phyloP scores from a whole-genome alignment of 495 filamentous ascomycete species.

The Podospora pseudocomata region DNA sequence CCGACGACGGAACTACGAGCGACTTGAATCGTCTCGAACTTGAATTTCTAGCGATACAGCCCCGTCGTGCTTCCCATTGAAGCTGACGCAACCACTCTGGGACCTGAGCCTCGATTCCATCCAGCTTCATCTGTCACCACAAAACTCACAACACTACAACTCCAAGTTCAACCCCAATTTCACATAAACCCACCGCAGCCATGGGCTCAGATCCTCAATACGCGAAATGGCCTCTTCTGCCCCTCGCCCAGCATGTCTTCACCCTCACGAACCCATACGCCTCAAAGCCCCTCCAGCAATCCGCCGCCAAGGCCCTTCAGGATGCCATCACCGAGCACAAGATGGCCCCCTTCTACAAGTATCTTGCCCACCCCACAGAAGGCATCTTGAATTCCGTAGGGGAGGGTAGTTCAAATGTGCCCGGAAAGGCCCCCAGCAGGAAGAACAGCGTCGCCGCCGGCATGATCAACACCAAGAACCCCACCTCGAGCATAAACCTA shows the following conservation, averaged over 20 bases:
- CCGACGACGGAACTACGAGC: not conserved
- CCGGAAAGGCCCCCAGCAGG: slow-evolving; percentile 50
- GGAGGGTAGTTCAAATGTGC: slow-evolving; percentile 56
- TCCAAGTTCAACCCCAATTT: not conserved
- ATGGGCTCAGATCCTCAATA: slow-evolving; percentile 99
- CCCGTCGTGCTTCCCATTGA: slow-evolving; percentile 1
- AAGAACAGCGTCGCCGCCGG: slow-evolving; percentile 61
- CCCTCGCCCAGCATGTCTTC: slow-evolving; percentile 95
- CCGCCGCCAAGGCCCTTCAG: slow-evolving; percentile 78
- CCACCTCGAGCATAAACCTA: slow-evolving; percentile 59
- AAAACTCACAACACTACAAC: slow-evolving; percentile 3
- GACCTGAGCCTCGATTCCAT: not conserved
- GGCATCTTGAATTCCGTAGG: slow-evolving; percentile 79
- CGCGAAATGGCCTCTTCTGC: slow-evolving; percentile 87
- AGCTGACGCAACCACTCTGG: not conserved
- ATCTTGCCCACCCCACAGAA: slow-evolving; percentile 89
- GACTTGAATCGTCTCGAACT: slow-evolving; percentile 4
- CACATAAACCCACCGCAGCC: slow-evolving; percentile 15
- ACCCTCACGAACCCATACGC: slow-evolving; percentile 87
- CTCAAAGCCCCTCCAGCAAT: slow-evolving; percentile 60
- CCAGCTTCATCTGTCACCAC: not conserved
- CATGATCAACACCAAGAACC: slow-evolving; percentile 67
- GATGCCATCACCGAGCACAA: slow-evolving; percentile 89
- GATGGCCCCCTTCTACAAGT: slow-evolving; percentile 95
- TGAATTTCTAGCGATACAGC: slow-evolving; percentile 3